These are phyloP conservation scores for Rhizopogon roseolus DNA, from an alignment of 768 basidiomycete species.

Conservation along the genomic window DNA sequence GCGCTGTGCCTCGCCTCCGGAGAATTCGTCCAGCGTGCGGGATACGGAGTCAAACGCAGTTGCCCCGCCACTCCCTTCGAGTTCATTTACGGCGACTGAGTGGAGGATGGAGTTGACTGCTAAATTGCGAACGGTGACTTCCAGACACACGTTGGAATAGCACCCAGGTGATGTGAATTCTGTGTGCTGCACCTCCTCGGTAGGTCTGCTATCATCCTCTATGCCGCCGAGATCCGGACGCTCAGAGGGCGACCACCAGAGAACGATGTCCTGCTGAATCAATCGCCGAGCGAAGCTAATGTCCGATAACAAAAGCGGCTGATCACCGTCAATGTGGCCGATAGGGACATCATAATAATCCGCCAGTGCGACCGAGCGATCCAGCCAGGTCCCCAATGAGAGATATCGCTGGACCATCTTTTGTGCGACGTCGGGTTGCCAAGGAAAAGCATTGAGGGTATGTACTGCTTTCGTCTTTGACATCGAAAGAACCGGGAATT, in stretches of 20 bases:
- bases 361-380: conserved; percentile 72
- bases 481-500: conserved; percentile 88
- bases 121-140: conserved; percentile 84
- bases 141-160: conserved; percentile 90
- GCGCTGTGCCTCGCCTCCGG: conserved; percentile 51
- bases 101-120: conserved; percentile 94
- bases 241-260: conserved; percentile 95
- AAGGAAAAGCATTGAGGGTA: conserved; percentile 78
- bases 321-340: conserved; percentile 89
- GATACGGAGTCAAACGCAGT: conserved; percentile 93
- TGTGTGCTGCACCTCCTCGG: conserved; percentile 76
- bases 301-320: conserved; percentile 83
- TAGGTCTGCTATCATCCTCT: conserved; percentile 76
- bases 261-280: conserved; percentile 79
- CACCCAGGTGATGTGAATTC: conserved; percentile 83
- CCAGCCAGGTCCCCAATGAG: conserved; percentile 71
- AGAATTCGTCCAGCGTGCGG: conserved; percentile 86
- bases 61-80: conserved; percentile 92
- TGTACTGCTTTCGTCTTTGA: conserved; percentile 72
- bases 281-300: conserved; percentile 87
- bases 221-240: conserved; percentile 91
- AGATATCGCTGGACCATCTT: conserved; percentile 87
- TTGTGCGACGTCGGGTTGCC: conserved; percentile 78
- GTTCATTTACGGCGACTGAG: conserved; percentile 91
- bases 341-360: conserved; percentile 91